phyloP scores from a whole-genome alignment of 805 yeast genomes.

The Grigorovia transvaalensis region DNA sequence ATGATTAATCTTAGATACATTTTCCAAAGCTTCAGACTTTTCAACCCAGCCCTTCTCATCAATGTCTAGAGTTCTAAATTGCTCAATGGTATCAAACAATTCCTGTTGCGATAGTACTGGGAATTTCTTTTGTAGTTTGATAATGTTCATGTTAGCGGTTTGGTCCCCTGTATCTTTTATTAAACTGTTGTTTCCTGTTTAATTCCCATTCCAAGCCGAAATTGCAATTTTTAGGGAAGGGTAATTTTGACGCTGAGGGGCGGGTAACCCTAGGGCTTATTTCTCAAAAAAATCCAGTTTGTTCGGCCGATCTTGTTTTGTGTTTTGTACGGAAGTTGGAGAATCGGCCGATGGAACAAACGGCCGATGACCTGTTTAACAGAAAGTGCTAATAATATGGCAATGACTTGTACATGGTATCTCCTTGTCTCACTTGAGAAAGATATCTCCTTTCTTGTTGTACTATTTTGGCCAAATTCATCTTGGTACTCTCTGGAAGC shows the following conservation, averaged over 20 bases:
- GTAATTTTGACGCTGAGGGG: background rate
- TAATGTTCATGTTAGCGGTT: constrained; percentile 43
- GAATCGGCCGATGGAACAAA: too few relatives aligned
- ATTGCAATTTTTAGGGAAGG: too few relatives aligned
- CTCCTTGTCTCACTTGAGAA: background rate
- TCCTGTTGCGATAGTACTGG: constrained; percentile 83
- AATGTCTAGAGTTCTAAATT: constrained; percentile 72
- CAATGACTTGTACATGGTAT: too few relatives aligned
- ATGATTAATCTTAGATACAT: constrained; percentile 66
- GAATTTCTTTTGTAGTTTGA: constrained; percentile 65
- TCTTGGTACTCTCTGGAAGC: background rate
- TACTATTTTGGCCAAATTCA: background rate
- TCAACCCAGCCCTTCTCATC: constrained; percentile 94
- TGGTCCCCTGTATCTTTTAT: too few relatives aligned
- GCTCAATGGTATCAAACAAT: constrained; percentile 73
- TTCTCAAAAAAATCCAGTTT: background rate
- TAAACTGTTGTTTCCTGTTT: background rate
- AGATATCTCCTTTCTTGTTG: background rate
- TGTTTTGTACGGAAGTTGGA: too few relatives aligned
- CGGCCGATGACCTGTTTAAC: too few relatives aligned
- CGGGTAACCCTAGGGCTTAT: background rate
- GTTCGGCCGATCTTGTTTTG: background rate
- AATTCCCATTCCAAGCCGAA: background rate
- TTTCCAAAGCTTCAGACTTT: constrained; percentile 79
- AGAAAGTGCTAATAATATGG: too few relatives aligned